Conservation (phyloP, 2,329 filamentous ascomycete species). For the Stagonosporopsis tanaceti region DNA sequence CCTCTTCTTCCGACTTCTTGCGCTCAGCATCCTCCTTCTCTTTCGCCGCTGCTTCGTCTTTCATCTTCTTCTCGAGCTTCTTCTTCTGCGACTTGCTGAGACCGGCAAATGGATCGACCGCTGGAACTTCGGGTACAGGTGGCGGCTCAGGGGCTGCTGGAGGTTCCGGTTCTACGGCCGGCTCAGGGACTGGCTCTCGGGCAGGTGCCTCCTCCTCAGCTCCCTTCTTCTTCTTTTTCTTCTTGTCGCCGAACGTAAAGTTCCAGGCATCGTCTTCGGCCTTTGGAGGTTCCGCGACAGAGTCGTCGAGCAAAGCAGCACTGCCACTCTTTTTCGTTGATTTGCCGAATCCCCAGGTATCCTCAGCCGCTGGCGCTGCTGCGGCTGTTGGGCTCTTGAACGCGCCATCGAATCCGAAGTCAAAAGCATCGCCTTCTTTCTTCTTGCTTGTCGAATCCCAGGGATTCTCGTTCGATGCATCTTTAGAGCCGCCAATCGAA, state of each 20-base stretch:
- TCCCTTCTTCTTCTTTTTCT: constrained; percentile 29
- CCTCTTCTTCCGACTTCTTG: constrained; percentile 29
- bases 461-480: constrained; percentile 43
- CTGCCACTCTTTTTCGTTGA: constrained; percentile 52
- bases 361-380: constrained; percentile 41
- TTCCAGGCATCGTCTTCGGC: constrained; percentile 42
- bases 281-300: constrained; percentile 35
- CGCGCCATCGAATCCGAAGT: constrained; percentile 47
- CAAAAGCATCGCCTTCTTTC: constrained; percentile 45
- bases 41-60: constrained; percentile 39
- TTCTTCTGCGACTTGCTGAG: constrained; percentile 42
- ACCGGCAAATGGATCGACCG: constrained; percentile 41
- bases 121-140: constrained; percentile 49
- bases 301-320: constrained; percentile 19
- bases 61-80: constrained; percentile 49
- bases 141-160: constrained; percentile 42
- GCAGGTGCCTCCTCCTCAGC: constrained; percentile 32
- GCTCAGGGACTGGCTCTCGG: constrained; percentile 15
- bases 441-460: constrained; percentile 47
- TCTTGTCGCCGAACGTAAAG: constrained; percentile 34
- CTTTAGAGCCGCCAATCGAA: constrained; percentile 38
- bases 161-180: constrained; percentile 30
- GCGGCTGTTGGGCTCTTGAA: constrained; percentile 29
- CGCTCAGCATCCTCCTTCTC: constrained; percentile 32
- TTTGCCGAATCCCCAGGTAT: constrained; percentile 48